Base-by-base conservation (phyloP, 441 rosid genomes). In the Gossypium davidsonii region DNA sequence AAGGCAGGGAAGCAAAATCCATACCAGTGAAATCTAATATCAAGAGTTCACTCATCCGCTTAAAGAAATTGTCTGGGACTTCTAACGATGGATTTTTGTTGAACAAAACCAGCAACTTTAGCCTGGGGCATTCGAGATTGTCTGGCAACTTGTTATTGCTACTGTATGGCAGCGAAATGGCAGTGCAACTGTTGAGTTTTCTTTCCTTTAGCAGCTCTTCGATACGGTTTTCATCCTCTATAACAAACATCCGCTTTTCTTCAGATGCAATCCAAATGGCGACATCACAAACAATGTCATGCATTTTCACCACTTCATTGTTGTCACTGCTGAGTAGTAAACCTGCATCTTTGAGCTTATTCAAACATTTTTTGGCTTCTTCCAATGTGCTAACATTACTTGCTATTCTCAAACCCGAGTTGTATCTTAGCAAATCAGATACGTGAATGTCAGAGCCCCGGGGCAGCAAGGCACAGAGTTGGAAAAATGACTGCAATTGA, bases 221-320 rank as follows among this genome's bases (percentile, higher is more conserved):
- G 4, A 67, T 18, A 25, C 4, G 39, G 26, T 0, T 48, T 6
- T 14, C 23, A 69, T 6, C 11, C 26, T 62, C 18, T 11, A 42
- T 8, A 0, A 31, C 34, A 23, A 63, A 17, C 14, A 44, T 25
- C 6, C 58, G 8, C 11, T 11, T 7, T 4, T 74, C 57, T n/a
- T 26, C 26, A 18, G 63, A 57, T 26, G 80, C 82, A 70, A 81
- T 79, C 2, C 53, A 44, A 4, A 56, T 59, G 9, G 77, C 79
- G 25, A 79, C 74, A 58, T 70, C 56, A 8, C 74, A 73, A 23
- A 85, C 74, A 63, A 74, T 67, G 70, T 79, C 81, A 67, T 66
- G 69, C 61, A 34, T 74, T 82, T 48, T 66, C 70, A 66, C 57
- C 12, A 14, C 3, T 14, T 66, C 55, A 64, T 39, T 51, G 25